Conservation (phyloP, 352 stramenopile species). For the Phytophthora sp. region DNA sequence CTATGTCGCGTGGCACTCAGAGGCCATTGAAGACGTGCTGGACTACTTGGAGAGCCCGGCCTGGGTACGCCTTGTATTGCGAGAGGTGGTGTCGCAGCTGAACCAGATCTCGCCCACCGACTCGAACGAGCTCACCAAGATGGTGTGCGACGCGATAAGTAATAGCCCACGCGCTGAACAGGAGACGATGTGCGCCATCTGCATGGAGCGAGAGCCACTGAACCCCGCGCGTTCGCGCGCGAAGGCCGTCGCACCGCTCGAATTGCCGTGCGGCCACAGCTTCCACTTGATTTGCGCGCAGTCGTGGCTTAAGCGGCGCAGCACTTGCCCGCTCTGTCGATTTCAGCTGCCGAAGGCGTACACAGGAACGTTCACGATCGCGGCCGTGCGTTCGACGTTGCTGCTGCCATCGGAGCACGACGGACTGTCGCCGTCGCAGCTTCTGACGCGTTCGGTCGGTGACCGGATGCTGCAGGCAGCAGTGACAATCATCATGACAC, state of each 20-base stretch:
- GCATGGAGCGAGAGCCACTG: slow-evolving; percentile 69
- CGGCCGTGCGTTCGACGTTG: slow-evolving; percentile 65
- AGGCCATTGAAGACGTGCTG: slow-evolving; percentile 23
- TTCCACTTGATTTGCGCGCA: slow-evolving; percentile 94
- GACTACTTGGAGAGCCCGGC: slow-evolving; percentile 21
- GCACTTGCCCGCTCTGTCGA: slow-evolving; percentile 93
- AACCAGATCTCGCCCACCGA: slow-evolving; percentile 27
- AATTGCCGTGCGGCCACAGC: slow-evolving; percentile 89
- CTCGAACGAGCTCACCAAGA: slow-evolving; percentile 23
- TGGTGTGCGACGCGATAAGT: slow-evolving; percentile 35
- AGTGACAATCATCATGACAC: slow-evolving; percentile 67
- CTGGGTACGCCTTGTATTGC: slow-evolving; percentile 28
- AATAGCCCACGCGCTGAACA: slow-evolving; percentile 2
- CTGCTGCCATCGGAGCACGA: slow-evolving; percentile 55
- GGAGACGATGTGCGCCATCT: slow-evolving; percentile 83
- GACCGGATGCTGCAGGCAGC: slow-evolving; percentile 48
- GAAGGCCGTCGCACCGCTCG: slow-evolving; percentile 42
- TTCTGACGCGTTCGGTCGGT: slow-evolving; percentile 41
- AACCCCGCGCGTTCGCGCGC: no score
- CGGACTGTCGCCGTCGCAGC: slow-evolving; percentile 37
- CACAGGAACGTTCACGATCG: slow-evolving; percentile 66
- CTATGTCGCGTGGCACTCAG: slow-evolving; percentile 6
- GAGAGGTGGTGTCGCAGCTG: slow-evolving; percentile 28
- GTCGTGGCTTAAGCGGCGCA: slow-evolving; percentile 90
- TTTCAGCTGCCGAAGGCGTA: slow-evolving; percentile 85